These are phyloP conservation scores for Durotheca rogersii DNA, from an alignment of 495 filamentous ascomycete species.

Conservation along the genomic window DNA sequence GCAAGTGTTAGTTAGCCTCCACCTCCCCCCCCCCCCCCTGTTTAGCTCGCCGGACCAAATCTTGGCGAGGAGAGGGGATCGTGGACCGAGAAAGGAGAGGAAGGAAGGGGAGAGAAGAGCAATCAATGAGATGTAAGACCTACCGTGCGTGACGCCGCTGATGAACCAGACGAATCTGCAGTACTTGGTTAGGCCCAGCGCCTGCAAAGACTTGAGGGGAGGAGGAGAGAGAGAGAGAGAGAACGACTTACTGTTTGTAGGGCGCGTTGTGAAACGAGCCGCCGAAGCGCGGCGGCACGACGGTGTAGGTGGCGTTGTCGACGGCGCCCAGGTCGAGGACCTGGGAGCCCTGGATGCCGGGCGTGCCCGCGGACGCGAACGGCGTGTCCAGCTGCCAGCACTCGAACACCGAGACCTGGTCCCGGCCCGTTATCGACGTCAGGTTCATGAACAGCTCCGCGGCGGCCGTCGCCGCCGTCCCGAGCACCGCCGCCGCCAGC, in stretches of 20 bases:
- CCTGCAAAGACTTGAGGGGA: not conserved
- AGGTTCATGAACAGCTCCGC: slow-evolving; percentile 14
- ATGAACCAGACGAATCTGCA: slow-evolving; percentile 53
- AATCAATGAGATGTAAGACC: not conserved
- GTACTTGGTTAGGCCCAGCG: not conserved
- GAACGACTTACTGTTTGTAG: slow-evolving; percentile 46
- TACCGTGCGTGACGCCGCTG: slow-evolving; percentile 35
- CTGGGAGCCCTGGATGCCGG: slow-evolving; percentile 44
- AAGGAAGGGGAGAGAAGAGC: too few relatives aligned
- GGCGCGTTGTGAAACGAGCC: slow-evolving; percentile 55
- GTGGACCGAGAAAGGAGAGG: too few relatives aligned
- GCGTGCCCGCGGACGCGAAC: slow-evolving; percentile 36
- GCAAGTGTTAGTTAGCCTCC: too few relatives aligned
- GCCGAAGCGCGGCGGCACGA: slow-evolving; percentile 47
- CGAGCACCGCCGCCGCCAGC: not conserved
- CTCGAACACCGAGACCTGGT: slow-evolving; percentile 48
- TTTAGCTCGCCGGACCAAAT: too few relatives aligned
- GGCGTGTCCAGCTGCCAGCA: slow-evolving; percentile 54
- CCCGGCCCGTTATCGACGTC: slow-evolving; percentile 27
- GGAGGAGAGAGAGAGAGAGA: not conserved
- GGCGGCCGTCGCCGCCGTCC: not conserved
- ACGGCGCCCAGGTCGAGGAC: slow-evolving; percentile 40
- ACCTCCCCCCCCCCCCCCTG: too few relatives aligned
- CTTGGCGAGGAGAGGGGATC: too few relatives aligned
- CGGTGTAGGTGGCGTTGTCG: slow-evolving; percentile 41